phyloP scores from a whole-genome alignment of 2,329 filamentous ascomycete genomes.

The Penicillium fuscoglaucum region DNA sequence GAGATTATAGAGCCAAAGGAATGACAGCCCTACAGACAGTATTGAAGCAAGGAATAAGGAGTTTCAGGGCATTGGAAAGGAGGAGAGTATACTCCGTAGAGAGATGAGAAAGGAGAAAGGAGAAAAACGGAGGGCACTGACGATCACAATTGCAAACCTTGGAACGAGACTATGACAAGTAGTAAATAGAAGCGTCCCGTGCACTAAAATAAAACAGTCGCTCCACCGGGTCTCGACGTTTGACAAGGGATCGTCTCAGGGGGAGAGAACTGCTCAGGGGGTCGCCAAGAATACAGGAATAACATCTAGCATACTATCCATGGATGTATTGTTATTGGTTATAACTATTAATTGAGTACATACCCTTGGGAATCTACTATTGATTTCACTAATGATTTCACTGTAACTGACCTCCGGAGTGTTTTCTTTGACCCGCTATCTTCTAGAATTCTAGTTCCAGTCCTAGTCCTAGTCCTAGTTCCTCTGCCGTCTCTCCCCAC shows the following conservation, averaged over 20 bases:
- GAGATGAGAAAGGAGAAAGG: conserved; percentile 14
- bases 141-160: conserved; percentile 27
- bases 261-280: conserved; percentile 11
- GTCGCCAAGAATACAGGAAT: conserved; percentile 17
- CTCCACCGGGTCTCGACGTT: conserved; percentile 2
- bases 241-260: conserved; percentile 15
- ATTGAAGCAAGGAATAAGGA: neutral
- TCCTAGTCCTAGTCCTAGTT: neutral
- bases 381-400: neutral
- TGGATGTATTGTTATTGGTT: conserved; percentile 4
- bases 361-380: neutral
- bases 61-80: neutral
- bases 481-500: conserved; percentile 10
- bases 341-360: neutral
- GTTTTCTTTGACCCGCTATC: conserved; percentile 12
- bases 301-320: neutral
- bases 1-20: conserved; percentile 24
- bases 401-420: neutral
- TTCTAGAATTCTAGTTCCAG: conserved; percentile 8
- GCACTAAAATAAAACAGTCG: conserved; percentile 13
- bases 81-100: neutral
- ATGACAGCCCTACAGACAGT: conserved; percentile 26
- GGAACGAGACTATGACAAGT: conserved; percentile 3
- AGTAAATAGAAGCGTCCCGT: conserved; percentile 18
- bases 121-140: conserved; percentile 24